Percentiles rank a stretch among this genome's conserved stretches.
Conservation (phyloP, 2,329 filamentous ascomycete genomes). For the Capronia americana region DNA sequence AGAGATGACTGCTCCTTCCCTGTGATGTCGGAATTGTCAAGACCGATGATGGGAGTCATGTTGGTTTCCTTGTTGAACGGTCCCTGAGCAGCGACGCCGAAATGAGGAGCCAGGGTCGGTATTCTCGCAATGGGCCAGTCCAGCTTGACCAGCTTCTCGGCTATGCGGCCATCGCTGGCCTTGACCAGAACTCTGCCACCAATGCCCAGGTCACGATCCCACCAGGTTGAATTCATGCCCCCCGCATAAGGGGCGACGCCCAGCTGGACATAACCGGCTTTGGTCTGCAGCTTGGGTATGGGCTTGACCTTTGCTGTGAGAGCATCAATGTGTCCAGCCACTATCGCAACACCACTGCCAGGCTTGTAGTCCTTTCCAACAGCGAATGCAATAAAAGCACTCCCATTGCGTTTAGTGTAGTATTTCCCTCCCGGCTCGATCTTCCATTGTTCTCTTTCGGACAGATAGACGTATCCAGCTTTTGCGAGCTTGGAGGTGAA, state of each 20-base stretch:
- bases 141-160: conserved; percentile 82
- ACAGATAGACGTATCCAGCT: conserved; percentile 76
- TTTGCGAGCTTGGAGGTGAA: conserved; percentile 75
- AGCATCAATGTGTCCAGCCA: conserved; percentile 92
- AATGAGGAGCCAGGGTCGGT: conserved; percentile 91
- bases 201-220: conserved; percentile 92
- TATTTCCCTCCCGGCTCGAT: conserved; percentile 85
- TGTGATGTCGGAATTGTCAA: conserved; percentile 72
- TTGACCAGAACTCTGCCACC: conserved; percentile 87
- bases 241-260: conserved; percentile 94
- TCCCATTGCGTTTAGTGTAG: conserved; percentile 84
- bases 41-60: conserved; percentile 89
- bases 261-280: conserved; percentile 84
- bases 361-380: conserved; percentile 80
- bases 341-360: conserved; percentile 85
- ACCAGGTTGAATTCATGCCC: conserved; percentile 87
- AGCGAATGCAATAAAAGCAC: conserved; percentile 82
- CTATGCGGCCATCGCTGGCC: conserved; percentile 73
- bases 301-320: conserved; percentile 91
- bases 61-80: conserved; percentile 88
- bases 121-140: conserved; percentile 94
- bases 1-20: conserved; percentile 39
- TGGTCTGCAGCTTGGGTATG: conserved; percentile 80
- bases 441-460: conserved; percentile 81
- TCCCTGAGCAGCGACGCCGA: conserved; percentile 72